Percentiles rank a stretch among this genome's conserved stretches.
These are phyloP conservation scores for Oidiodendron maius DNA, from an alignment of 495 filamentous ascomycete genomes.

Conservation along the genomic window DNA sequence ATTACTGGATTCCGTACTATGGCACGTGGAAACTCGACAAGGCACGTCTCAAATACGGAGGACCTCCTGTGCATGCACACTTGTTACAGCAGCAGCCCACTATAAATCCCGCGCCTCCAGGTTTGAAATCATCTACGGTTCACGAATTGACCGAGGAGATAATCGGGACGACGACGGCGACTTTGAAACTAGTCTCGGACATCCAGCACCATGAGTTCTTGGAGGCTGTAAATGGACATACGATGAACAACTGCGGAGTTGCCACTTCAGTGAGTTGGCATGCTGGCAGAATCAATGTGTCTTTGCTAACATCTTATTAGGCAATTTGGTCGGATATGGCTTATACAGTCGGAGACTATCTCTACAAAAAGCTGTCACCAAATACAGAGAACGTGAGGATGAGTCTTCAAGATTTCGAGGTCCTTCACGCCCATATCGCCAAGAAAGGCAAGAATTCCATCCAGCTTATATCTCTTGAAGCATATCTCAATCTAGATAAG, in stretches of 20 bases:
- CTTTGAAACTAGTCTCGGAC: slow-evolving; percentile 61
- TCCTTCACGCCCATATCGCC: slow-evolving; percentile 48
- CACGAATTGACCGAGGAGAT: slow-evolving; percentile 51
- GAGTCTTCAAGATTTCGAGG: slow-evolving; percentile 58
- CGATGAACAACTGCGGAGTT: slow-evolving; percentile 52
- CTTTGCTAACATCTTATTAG: slow-evolving; percentile 4
- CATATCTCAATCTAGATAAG: neutral
- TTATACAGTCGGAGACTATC: slow-evolving; percentile 64
- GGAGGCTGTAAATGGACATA: slow-evolving; percentile 57
- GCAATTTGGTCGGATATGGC: slow-evolving; percentile 71
- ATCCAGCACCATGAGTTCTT: slow-evolving; percentile 54
- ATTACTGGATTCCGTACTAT: slow-evolving; percentile 76
- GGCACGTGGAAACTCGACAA: slow-evolving; percentile 55
- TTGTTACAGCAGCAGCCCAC: slow-evolving; percentile 30
- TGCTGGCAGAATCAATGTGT: neutral
- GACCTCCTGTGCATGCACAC: slow-evolving; percentile 25
- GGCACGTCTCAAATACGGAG: slow-evolving; percentile 35
- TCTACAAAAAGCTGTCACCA: slow-evolving; percentile 52
- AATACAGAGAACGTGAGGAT: slow-evolving; percentile 45
- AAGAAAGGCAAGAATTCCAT: neutral
- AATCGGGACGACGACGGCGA: slow-evolving; percentile 48
- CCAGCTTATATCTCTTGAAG: neutral
- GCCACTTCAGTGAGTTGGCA: slow-evolving; percentile 34
- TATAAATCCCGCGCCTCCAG: slow-evolving; percentile 34
- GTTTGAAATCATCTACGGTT: slow-evolving; percentile 40